These are phyloP conservation scores for Nepenthes gracilis DNA, from an alignment of 148 eudicot species.

Conservation along the genomic window DNA sequence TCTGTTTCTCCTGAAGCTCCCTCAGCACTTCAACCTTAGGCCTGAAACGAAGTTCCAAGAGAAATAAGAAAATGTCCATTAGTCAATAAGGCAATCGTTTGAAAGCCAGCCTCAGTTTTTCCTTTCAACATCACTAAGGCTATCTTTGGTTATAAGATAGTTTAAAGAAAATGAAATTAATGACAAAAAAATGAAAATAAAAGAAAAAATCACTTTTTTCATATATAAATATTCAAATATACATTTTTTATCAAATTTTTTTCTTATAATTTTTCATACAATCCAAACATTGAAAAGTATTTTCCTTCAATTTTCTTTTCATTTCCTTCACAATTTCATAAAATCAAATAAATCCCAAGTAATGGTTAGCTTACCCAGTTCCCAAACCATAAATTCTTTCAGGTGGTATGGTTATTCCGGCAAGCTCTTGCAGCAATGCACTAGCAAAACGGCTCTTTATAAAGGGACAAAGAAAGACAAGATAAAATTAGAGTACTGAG, in stretches of 20 bases:
- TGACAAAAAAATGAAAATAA: not conserved
- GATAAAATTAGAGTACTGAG: too few species aligned
- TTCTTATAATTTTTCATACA: too few species aligned
- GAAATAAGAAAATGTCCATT: not conserved
- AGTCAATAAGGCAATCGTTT: not conserved
- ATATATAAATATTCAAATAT: not conserved
- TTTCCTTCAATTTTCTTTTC: too few species aligned
- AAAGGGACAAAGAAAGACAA: conserved; percentile 1
- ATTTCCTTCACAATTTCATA: not conserved
- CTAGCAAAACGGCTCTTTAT: conserved; percentile 83
- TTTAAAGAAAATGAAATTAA: not conserved
- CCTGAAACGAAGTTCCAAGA: conserved; percentile 24
- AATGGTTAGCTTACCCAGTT: conserved; percentile 50
- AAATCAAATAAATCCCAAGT: not conserved
- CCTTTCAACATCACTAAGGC: not conserved
- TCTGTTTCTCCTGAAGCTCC: conserved; percentile 81
- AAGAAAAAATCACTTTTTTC: not conserved
- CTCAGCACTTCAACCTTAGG: conserved; percentile 94
- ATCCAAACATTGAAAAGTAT: too few species aligned
- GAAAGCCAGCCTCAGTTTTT: not conserved
- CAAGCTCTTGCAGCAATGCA: conserved; percentile 78
- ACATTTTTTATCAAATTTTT: too few species aligned
- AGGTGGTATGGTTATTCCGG: conserved; percentile 80
- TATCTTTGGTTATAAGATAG: too few species aligned
- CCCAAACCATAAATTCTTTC: conserved; percentile 93